These are phyloP conservation scores for Agrocybe pediades DNA, from an alignment of 768 basidiomycete species.

Conservation along the genomic window DNA sequence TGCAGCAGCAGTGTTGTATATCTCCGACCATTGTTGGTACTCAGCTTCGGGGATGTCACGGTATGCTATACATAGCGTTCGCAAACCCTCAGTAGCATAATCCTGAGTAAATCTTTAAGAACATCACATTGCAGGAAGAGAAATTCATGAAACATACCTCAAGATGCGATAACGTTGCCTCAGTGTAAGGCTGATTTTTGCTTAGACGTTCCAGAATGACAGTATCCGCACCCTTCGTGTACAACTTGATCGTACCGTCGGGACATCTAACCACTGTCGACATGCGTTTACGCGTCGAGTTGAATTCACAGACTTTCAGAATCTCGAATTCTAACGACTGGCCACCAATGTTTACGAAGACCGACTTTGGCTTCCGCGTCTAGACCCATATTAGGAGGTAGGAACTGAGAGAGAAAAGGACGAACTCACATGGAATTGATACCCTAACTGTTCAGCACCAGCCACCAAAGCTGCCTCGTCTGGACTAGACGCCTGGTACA, in stretches of 20 bases:
- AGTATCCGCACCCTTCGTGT: conserved; percentile 97
- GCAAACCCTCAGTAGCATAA: conserved; percentile 94
- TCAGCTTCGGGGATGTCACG: conserved; percentile 92
- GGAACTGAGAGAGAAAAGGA: background rate
- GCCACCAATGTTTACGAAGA: conserved; percentile 84
- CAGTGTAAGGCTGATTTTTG: conserved; percentile 80
- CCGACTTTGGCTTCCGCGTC: conserved; percentile 96
- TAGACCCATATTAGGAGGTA: conserved; percentile 31
- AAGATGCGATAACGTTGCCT: conserved; percentile 85
- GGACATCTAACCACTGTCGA: conserved; percentile 89
- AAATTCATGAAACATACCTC: conserved; percentile 56
- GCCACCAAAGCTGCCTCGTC: conserved; percentile 96
- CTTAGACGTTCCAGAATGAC: conserved; percentile 94
- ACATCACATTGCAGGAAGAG: conserved; percentile 1
- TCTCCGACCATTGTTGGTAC: conserved; percentile 84
- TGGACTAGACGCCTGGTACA: conserved; percentile 95
- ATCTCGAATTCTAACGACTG: conserved; percentile 80
- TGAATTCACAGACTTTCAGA: conserved; percentile 98
- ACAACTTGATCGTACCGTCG: conserved; percentile 91
- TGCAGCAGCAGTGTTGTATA: conserved; percentile 91
- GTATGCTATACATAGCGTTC: conserved; percentile 95
- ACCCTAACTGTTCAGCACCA: conserved; percentile 90
- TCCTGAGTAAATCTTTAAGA: conserved; percentile 49
- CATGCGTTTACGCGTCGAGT: conserved; percentile 97
- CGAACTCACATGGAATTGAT: conserved; percentile 83